Conservation (phyloP, 2,329 filamentous ascomycete species). For the Clarireedia sp. region DNA sequence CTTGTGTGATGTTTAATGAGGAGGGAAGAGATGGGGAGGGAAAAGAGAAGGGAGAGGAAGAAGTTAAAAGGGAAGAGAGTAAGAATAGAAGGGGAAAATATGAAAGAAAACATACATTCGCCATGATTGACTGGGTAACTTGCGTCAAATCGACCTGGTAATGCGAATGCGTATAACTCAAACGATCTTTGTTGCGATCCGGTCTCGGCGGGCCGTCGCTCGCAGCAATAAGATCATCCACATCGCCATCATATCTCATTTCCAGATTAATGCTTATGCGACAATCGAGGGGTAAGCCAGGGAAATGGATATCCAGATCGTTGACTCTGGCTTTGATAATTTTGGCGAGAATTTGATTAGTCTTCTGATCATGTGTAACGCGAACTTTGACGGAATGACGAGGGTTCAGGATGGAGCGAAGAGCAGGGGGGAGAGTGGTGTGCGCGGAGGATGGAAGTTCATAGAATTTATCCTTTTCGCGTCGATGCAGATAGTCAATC, state of each 20-base stretch:
- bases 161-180: slow-evolving; percentile 81
- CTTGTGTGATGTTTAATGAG: no score
- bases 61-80: slow-evolving; percentile 8
- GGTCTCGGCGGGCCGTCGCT: slow-evolving; percentile 34
- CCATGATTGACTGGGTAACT: slow-evolving; percentile 68
- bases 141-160: slow-evolving; percentile 93
- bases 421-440: slow-evolving; percentile 53
- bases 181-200: slow-evolving; percentile 77
- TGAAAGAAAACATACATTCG: slow-evolving; percentile 25
- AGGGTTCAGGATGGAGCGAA: slow-evolving; percentile 52
- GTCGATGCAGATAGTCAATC: slow-evolving; percentile 73
- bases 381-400: slow-evolving; percentile 56
- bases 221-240: slow-evolving; percentile 42
- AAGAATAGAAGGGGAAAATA: not conserved
- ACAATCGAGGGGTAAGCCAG: slow-evolving; percentile 72
- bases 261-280: slow-evolving; percentile 92
- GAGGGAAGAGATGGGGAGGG: not conserved
- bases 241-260: slow-evolving; percentile 70
- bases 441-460: slow-evolving; percentile 57
- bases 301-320: slow-evolving; percentile 82
- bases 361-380: slow-evolving; percentile 70
- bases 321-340: slow-evolving; percentile 88
- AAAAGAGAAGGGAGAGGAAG: slow-evolving; percentile 6
- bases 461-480: slow-evolving; percentile 78
- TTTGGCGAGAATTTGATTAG: slow-evolving; percentile 60